Percentiles rank a stretch among this genome's conserved stretches.
Conservation (phyloP, 2,329 filamentous ascomycete species). For the Nigrospora oryzae region DNA sequence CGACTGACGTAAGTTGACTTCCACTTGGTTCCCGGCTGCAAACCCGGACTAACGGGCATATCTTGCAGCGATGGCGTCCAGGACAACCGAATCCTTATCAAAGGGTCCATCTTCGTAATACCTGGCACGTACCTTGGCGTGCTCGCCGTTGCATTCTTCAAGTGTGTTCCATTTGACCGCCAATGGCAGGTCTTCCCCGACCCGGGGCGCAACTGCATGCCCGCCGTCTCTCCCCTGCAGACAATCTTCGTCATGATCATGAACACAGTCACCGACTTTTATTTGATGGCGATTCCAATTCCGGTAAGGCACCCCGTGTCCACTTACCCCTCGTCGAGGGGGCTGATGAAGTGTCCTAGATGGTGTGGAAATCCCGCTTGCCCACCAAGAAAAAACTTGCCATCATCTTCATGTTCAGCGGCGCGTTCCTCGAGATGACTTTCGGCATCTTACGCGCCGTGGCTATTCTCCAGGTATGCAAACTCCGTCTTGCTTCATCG, state of each 20-base stretch:
- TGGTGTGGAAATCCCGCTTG: conserved; percentile 37
- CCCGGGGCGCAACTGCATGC: conserved; percentile 38
- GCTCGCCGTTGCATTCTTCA: conserved; percentile 33
- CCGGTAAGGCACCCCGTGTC: conserved; percentile 21
- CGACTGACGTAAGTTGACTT: conserved; percentile 12
- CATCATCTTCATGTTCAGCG: conserved; percentile 39
- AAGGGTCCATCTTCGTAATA: conserved; percentile 30
- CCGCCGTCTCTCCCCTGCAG: conserved; percentile 35
- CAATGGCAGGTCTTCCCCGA: conserved; percentile 42
- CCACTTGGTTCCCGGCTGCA: too few relatives aligned
- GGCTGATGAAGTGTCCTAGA: conserved; percentile 4
- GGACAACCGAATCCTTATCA: conserved; percentile 27
- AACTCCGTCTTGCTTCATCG: background rate
- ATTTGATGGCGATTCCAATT: conserved; percentile 39
- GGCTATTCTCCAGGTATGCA: conserved; percentile 29
- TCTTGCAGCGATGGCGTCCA: conserved; percentile 26
- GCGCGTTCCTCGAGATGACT: conserved; percentile 40
- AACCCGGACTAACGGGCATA: too few relatives aligned
- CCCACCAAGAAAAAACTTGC: conserved; percentile 30
- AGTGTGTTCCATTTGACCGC: conserved; percentile 31
- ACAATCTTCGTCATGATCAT: conserved; percentile 35
- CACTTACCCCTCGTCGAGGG: conserved; percentile 10
- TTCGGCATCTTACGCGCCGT: conserved; percentile 40
- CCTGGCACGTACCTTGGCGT: conserved; percentile 33
- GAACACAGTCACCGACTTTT: conserved; percentile 38